phyloP scores from a whole-genome alignment of 23 red algal genomes.

The Gracilaria gracilis region DNA sequence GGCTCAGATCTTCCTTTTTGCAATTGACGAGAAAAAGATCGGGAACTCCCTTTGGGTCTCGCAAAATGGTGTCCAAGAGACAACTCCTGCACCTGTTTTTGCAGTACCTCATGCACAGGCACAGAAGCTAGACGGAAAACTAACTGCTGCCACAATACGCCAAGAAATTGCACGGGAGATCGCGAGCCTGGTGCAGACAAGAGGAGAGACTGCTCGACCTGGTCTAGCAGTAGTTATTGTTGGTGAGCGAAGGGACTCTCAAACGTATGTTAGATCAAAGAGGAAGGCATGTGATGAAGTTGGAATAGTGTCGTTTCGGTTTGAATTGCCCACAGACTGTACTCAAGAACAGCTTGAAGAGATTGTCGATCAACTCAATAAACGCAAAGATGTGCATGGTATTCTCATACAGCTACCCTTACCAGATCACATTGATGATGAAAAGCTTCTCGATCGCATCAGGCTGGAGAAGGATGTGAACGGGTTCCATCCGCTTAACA shows the following conservation, averaged over 20 bases:
- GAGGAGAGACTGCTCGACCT: slow-evolving; percentile 47
- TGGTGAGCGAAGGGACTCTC: slow-evolving; percentile 79
- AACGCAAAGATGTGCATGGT: slow-evolving; percentile 78
- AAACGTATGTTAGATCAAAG: slow-evolving; percentile 89
- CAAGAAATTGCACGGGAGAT: slow-evolving; percentile 67
- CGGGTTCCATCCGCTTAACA: slow-evolving; percentile 94
- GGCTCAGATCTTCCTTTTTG: slow-evolving; percentile 46
- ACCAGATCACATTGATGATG: slow-evolving; percentile 80
- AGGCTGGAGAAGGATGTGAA: slow-evolving; percentile 92
- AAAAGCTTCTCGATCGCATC: slow-evolving; percentile 75
- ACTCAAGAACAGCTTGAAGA: slow-evolving; percentile 68
- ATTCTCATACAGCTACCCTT: slow-evolving; percentile 94
- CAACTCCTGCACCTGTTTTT: background rate
- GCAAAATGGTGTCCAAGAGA: background rate
- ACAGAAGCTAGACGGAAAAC: slow-evolving; percentile 84
- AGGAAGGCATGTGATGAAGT: slow-evolving; percentile 83
- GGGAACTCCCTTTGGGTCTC: slow-evolving; percentile 13
- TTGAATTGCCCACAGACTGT: slow-evolving; percentile 70
- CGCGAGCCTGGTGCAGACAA: slow-evolving; percentile 38
- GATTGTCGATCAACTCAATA: slow-evolving; percentile 77
- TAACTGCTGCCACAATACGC: slow-evolving; percentile 66
- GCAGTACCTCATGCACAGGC: slow-evolving; percentile 30
- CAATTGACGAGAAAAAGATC: slow-evolving; percentile 12
- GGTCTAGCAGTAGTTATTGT: slow-evolving; percentile 91
- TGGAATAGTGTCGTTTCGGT: slow-evolving; percentile 82